Evolutionary conservation across 805 yeast genomes (phyloP).

Genomic region (Ogataea pignaliae): DNA sequence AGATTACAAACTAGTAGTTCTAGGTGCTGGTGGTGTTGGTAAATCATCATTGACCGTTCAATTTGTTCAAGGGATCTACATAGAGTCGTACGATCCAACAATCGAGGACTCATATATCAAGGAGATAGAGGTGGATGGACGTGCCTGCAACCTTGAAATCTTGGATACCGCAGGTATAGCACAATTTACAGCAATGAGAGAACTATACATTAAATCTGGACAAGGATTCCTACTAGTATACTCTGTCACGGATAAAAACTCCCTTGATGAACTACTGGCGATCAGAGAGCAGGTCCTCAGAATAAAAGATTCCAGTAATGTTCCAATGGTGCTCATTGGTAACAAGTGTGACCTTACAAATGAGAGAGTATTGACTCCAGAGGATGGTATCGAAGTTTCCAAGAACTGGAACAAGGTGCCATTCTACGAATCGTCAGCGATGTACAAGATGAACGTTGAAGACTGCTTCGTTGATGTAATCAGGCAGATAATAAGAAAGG

Average conservation of each 20-base stretch:
- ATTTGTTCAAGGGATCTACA: conserved; percentile 84
- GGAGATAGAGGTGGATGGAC: conserved; percentile 82
- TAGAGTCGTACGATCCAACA: conserved; percentile 93
- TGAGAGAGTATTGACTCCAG: conserved; percentile 71
- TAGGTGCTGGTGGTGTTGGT: conserved; percentile 98
- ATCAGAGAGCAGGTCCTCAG: conserved; percentile 80
- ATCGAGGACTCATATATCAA: conserved; percentile 94
- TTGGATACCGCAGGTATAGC: conserved; percentile 66
- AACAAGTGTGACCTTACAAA: conserved; percentile 82
- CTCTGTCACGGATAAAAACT: conserved; percentile 55
- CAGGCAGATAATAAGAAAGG: conserved; percentile 81
- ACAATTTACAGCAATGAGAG: conserved; percentile 95
- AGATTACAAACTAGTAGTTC: conserved; percentile 86
- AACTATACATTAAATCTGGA: conserved; percentile 80
- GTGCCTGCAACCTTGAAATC: conserved; percentile 80
- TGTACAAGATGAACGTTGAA: conserved; percentile 82
- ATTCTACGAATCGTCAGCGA: conserved; percentile 91
- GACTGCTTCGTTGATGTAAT: conserved; percentile 87
- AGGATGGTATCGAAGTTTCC: conserved; percentile 78
- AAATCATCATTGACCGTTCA: conserved; percentile 91
- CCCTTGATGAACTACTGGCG: conserved; percentile 72
- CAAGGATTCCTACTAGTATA: conserved; percentile 63
- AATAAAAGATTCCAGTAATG: conserved; percentile 69
- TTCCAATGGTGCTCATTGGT: conserved; percentile 89
- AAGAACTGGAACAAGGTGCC: conserved; percentile 87